phyloP scores from a whole-genome alignment of 2,329 filamentous ascomycete species.

The Fusarium robinianum region DNA sequence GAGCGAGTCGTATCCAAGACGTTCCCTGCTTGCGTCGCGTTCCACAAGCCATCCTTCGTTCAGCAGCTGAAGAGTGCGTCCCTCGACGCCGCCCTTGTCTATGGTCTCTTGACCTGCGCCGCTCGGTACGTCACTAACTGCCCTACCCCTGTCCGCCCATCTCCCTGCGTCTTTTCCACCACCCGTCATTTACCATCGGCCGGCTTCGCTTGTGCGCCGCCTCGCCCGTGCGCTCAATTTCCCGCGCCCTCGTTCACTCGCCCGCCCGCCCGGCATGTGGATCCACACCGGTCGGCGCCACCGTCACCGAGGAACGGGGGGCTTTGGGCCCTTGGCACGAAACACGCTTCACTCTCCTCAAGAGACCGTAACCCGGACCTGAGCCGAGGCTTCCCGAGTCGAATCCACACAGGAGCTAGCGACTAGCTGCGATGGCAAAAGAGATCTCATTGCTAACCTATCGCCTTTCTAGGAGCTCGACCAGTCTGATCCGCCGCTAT shows the following conservation, averaged over 20 bases:
- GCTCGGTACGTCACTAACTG: constrained; percentile 54
- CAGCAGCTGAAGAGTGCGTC: constrained; percentile 62
- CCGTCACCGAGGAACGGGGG: constrained; percentile 26
- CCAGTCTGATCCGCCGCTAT: constrained; percentile 61
- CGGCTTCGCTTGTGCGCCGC: constrained; percentile 10
- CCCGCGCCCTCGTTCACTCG: constrained; percentile 25
- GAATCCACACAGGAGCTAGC: constrained; percentile 10
- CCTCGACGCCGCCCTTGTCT: constrained; percentile 60
- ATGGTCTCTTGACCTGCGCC: constrained; percentile 61
- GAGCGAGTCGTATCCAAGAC: constrained; percentile 65
- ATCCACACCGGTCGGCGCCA: constrained; percentile 34
- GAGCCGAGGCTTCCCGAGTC: constrained; percentile 30
- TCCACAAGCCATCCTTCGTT: constrained; percentile 65
- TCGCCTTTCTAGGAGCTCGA: constrained; percentile 53
- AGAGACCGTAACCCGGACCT: constrained; percentile 24
- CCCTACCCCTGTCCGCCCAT: constrained; percentile 23
- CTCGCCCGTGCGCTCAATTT: constrained; percentile 28
- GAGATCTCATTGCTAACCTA: constrained; percentile 19
- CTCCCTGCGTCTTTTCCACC: constrained; percentile 23
- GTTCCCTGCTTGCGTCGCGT: constrained; percentile 64
- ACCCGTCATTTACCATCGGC: constrained; percentile 13
- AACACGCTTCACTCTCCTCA: constrained; percentile 5
- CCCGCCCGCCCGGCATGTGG: constrained; percentile 31
- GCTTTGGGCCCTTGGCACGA: background rate
- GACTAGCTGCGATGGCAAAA: constrained; percentile 5